phyloP scores from a whole-genome alignment of 805 yeast genomes.

The Suhomyces vadensis region DNA sequence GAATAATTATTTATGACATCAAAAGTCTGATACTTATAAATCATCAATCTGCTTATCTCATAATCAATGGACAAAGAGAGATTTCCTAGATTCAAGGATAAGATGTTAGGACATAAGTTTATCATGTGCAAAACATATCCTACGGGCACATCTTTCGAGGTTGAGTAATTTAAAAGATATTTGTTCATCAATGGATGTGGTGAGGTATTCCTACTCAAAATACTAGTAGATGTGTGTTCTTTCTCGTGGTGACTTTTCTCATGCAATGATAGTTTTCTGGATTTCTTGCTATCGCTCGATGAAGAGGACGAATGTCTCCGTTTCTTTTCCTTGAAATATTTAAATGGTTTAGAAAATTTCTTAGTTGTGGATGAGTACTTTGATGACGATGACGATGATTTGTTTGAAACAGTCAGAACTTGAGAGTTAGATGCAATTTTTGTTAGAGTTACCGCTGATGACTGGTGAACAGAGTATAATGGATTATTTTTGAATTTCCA shows the following conservation, averaged over 20 bases:
- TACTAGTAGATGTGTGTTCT: neutral
- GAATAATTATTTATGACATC: constrained; percentile 42
- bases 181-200: constrained; percentile 63
- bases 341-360: constrained; percentile 20
- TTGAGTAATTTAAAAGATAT: constrained; percentile 60
- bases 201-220: constrained; percentile 3
- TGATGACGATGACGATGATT: constrained; percentile 17
- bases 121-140: constrained; percentile 73
- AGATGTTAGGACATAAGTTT: constrained; percentile 64
- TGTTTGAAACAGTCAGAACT: constrained; percentile 19
- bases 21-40: constrained; percentile 37
- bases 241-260: neutral
- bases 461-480: constrained; percentile 44
- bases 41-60: constrained; percentile 41
- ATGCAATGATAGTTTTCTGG: neutral
- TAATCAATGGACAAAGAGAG: constrained; percentile 70
- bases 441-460: constrained; percentile 17
- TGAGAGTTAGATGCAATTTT: constrained; percentile 14
- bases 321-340: constrained; percentile 18
- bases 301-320: constrained; percentile 8
- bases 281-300: neutral
- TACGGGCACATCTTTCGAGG: constrained; percentile 73
- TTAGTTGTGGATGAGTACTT: constrained; percentile 17
- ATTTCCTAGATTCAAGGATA: constrained; percentile 55
- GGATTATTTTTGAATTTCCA: constrained; percentile 83